Conservation (phyloP, 2,329 filamentous ascomycete species). For the Microdochium paspali region DNA sequence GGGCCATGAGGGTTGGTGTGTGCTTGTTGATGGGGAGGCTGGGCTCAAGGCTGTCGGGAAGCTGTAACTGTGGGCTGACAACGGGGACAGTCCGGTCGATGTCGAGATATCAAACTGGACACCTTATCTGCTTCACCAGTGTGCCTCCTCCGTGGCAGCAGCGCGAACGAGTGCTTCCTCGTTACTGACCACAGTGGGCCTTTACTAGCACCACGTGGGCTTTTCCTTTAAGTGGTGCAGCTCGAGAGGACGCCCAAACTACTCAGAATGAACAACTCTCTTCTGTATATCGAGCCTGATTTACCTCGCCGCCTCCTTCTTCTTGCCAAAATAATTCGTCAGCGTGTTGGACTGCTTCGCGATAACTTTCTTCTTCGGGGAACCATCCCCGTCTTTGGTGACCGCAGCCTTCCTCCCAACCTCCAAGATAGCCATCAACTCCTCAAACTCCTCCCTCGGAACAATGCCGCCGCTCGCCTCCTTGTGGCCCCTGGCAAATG, state of each 20-base stretch:
- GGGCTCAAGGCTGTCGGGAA: conserved; percentile 49
- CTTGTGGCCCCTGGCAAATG: conserved; percentile 57
- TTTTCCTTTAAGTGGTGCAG: no score
- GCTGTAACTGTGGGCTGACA: conserved; percentile 17
- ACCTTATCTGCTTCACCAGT: no score
- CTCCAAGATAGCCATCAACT: conserved; percentile 49
- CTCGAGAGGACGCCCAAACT: no score
- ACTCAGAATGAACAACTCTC: no score
- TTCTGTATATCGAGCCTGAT: no score
- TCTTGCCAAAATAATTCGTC: conserved; percentile 43
- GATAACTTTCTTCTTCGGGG: not conserved
- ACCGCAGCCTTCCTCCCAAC: conserved; percentile 42
- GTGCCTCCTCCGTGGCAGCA: no score
- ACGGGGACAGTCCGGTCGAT: no score
- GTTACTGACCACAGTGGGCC: no score
- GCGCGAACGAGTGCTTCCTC: no score
- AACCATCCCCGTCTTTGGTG: conserved; percentile 4
- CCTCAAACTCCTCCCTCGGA: conserved; percentile 50
- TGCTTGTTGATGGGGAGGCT: conserved; percentile 72
- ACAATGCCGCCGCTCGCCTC: conserved; percentile 60
- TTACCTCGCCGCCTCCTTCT: conserved; percentile 3
- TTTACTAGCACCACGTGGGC: no score
- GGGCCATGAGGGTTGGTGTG: conserved; percentile 74
- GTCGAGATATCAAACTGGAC: no score
- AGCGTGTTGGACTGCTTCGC: conserved; percentile 42